Evolutionary conservation across 257 asterid species (phyloP), one percentile per base, ranked within the genome.

Genomic region (Primulina tabacum): DNA sequence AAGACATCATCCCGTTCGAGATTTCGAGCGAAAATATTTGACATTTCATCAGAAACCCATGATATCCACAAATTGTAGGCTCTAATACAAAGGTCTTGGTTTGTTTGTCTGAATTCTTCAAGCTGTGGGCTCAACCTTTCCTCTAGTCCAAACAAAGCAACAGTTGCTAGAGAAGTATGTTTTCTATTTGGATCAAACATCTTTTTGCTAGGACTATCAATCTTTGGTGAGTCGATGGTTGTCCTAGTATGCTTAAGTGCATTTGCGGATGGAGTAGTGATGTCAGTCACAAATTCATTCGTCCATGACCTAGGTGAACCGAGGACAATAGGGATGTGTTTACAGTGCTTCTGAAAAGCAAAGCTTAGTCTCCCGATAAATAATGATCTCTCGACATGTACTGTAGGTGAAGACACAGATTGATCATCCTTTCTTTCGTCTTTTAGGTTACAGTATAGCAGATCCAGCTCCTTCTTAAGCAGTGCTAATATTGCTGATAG

Each of bases 271-370:
- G 70, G 81, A 38, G 78, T 68, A 60, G 82, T 67, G 62, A 77
- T 79, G 55, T 79, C 73, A 58, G 76, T 71, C 71, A 71, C 9
- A 76, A 81, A 78, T 73, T 86, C 95, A 71, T 68, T 77, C 74
- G 83, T 73, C 99, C 99, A 94, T 73, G 88, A 88, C 82, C 99
- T 88, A 47, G 97, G 97, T 71, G 97, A 91, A 75, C 99, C 99
- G 69, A 94, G 96, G 73, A 94, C 74, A 43, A 89, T 79, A n/a
- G 95, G 91, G 43, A 94, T 83, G 83, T 91, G 99, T 79, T 78
- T 85, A 47, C 97, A 89, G 79, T 94, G 93, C 89, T 89, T 94
- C 74, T 88, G 97, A 82, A 94, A 87, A 38, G 97, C 97, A 85
- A 89, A 94, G 71, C 91, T 73, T 75, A 94, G 96, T 67, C 97